Percentiles rank a stretch among this genome's conserved stretches.
Conservation (phyloP, 1,284 basidiomycete genomes). For the Ceratobasidium sp. region DNA sequence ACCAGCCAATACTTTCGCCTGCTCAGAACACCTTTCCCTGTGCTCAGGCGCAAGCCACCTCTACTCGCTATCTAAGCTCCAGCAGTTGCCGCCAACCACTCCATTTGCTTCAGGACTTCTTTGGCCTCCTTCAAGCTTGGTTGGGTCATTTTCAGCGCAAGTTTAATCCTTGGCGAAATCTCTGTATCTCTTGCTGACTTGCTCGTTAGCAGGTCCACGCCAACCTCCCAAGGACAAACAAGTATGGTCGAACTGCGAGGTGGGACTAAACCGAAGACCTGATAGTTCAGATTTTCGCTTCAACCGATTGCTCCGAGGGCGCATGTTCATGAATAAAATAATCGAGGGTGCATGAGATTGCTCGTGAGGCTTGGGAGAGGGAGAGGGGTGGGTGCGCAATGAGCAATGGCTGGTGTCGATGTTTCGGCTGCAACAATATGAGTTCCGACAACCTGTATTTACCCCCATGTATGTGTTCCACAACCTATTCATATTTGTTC, state of each 20-base stretch:
- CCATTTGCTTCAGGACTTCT: constrained; percentile 28
- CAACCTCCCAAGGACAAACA: constrained; percentile 17
- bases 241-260: not conserved
- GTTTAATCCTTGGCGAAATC: constrained; percentile 4
- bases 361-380: not conserved
- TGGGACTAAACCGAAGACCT: constrained; percentile 19
- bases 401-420: not conserved
- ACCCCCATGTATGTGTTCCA: no score
- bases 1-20: no score
- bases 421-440: not conserved
- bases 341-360: constrained; percentile 1
- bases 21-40: no score
- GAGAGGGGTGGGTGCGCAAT: not conserved
- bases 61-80: not conserved
- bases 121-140: constrained; percentile 35
- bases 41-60: no score
- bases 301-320: not conserved
- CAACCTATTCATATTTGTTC: no score
- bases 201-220: not conserved
- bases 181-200: constrained; percentile 9
- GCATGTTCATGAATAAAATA: not conserved
- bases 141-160: constrained; percentile 15
- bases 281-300: not conserved
- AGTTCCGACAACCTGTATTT: no score
- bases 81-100: constrained; percentile 1